Base-by-base conservation (phyloP, 2,329 filamentous ascomycete species). In the Fonsecaea erecta region DNA sequence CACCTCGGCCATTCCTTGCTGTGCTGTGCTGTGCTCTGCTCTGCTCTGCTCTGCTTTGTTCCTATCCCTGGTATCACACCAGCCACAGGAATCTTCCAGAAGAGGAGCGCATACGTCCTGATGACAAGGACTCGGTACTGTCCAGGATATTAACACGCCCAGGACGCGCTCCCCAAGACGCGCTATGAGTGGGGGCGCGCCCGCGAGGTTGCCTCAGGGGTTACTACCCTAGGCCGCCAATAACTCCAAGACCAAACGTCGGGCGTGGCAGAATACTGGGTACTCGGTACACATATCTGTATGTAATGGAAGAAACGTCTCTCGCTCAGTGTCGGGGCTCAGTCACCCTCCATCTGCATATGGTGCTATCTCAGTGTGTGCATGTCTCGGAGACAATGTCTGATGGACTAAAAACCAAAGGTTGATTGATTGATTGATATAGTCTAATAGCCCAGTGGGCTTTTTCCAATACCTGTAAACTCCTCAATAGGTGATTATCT, bases 1-100 rank as follows among this genome's bases (percentile, higher is more conserved):
- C n/a, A 46, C 55, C 62, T 69, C 67, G 21, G 64, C 62, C 43
- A 48, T 48, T 48, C 6, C 7, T n/a, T 4, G 7, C 16, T 40
- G 16, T 40, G 37, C n/a, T n/a, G n/a, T n/a, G n/a, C n/a, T n/a
- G n/a, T n/a, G n/a, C n/a, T n/a, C n/a, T n/a, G n/a, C n/a, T n/a
- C n/a, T n/a, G n/a, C n/a, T n/a, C n/a, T n/a, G n/a, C n/a, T n/a
- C n/a, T n/a, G n/a, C n/a, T n/a, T n/a, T n/a, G n/a, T n/a, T 40
- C 14, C 3, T 30, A 30, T 40, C 5, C 14, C 37, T 40, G 14
- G 37, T 40, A 40, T 34, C 12, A 34, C 7, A 40, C n/a, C n/a
- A 40, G 37, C 37, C 37, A 40, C 37, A 40, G 37, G 37, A 40
- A 40, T n/a, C n/a, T 40, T 40, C 37, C 16, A 40, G 37, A 40